These are phyloP conservation scores for Aquilaria sinensis DNA, from an alignment of 345 rosid genomes.

Conservation along the genomic window DNA sequence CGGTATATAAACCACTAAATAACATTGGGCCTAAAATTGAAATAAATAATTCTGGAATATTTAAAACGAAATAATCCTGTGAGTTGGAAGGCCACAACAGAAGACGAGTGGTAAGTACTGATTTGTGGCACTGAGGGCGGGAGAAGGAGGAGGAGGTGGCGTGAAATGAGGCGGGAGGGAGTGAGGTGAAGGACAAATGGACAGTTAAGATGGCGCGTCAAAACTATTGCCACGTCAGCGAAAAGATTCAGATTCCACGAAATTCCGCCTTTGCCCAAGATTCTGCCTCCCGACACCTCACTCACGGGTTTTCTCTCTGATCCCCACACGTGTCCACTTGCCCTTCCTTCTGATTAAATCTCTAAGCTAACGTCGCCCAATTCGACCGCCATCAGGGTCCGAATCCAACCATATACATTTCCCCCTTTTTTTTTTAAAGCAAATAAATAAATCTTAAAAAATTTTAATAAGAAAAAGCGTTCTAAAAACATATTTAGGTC, in stretches of 20 bases:
- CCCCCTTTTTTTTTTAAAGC: too few relatives aligned
- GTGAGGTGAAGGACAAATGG: constrained; percentile 1
- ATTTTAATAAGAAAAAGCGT: too few relatives aligned
- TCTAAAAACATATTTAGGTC: too few relatives aligned
- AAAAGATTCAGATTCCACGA: constrained; percentile 8
- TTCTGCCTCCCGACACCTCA: not conserved
- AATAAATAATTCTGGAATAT: too few relatives aligned
- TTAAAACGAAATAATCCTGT: constrained; percentile 9
- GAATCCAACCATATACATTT: too few relatives aligned
- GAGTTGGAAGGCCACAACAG: constrained; percentile 2
- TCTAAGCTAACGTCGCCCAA: too few relatives aligned
- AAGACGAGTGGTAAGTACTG: not conserved
- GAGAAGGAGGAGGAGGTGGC: constrained; percentile 1
- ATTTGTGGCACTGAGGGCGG: constrained; percentile 14
- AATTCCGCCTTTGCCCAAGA: not conserved
- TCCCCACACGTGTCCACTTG: too few relatives aligned
- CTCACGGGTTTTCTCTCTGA: not conserved
- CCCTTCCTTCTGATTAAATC: too few relatives aligned
- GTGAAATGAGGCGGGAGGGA: constrained; percentile 19
- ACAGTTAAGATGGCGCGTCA: constrained; percentile 18
- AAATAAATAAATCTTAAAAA: too few relatives aligned
- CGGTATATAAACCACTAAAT: not conserved
- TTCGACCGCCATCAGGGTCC: too few relatives aligned
- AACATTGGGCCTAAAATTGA: constrained; percentile 6
- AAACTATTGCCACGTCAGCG: constrained; percentile 13